Evolutionary conservation across 2,329 filamentous ascomycete genomes (phyloP).

Genomic region (Alternaria incomplexa): DNA sequence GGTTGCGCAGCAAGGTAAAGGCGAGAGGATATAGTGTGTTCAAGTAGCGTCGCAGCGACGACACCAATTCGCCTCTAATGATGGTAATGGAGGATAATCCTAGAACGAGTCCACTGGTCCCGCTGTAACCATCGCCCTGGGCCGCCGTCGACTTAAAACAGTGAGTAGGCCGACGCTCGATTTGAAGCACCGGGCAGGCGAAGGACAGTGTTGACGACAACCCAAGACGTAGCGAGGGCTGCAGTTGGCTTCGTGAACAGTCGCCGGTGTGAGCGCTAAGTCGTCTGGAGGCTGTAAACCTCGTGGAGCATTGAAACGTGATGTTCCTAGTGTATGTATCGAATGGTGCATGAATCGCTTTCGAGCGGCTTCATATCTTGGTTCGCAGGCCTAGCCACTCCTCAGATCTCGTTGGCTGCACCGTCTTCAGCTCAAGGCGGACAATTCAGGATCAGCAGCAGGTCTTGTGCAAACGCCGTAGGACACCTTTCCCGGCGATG

Average conservation of each 20-base stretch:
- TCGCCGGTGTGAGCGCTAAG: constrained; percentile 42
- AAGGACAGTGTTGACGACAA: constrained; percentile 36
- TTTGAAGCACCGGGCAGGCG: constrained; percentile 36
- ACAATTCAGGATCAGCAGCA: constrained; percentile 32
- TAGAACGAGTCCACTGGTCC: constrained; percentile 31
- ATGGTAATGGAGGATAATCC: constrained; percentile 37
- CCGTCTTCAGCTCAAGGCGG: constrained; percentile 24
- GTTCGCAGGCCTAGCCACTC: constrained; percentile 19
- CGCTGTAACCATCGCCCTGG: constrained; percentile 35
- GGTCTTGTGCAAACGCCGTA: background rate
- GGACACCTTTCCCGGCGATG: constrained; percentile 20
- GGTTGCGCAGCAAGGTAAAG: constrained; percentile 40
- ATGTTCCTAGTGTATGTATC: constrained; percentile 25
- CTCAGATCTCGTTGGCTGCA: constrained; percentile 34
- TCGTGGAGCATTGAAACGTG: constrained; percentile 34
- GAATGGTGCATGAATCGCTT: constrained; percentile 34
- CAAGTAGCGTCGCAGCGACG: constrained; percentile 41
- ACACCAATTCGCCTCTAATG: constrained; percentile 37
- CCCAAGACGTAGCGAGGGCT: constrained; percentile 28
- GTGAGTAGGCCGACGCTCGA: constrained; percentile 36
- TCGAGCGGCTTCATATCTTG: constrained; percentile 25
- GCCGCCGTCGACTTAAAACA: constrained; percentile 41
- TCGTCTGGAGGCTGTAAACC: constrained; percentile 35
- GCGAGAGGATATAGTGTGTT: constrained; percentile 40
- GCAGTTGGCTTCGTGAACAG: constrained; percentile 39